Evolutionary conservation across 1,284 basidiomycete genomes (phyloP).

Genomic region (Gastroboletus turbinatus): DNA sequence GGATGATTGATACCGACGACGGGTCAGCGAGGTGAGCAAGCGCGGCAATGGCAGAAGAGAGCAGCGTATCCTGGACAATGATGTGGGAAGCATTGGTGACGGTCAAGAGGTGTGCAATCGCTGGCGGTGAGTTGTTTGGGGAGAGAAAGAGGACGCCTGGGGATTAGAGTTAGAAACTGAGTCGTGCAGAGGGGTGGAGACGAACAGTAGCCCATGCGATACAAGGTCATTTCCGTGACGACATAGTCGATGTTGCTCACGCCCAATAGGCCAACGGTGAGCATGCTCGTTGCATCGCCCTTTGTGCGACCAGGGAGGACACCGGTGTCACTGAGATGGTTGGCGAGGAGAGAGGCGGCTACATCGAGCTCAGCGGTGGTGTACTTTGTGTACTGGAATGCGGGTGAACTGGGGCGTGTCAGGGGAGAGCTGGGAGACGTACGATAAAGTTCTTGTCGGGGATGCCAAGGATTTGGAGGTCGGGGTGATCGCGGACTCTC

Average conservation of each 20-base stretch:
- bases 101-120: constrained; percentile 54
- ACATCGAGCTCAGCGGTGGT: constrained; percentile 25
- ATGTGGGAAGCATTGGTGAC: constrained; percentile 47
- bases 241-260: constrained; percentile 32
- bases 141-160: constrained; percentile 44
- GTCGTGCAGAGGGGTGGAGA: neutral
- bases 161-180: neutral
- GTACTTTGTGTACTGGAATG: constrained; percentile 25
- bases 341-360: constrained; percentile 30
- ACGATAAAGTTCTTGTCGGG: constrained; percentile 22
- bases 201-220: constrained; percentile 34
- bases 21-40: constrained; percentile 18
- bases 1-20: constrained; percentile 23
- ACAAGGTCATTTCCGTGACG: constrained; percentile 28
- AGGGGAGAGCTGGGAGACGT: neutral
- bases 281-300: constrained; percentile 25
- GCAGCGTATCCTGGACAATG: constrained; percentile 27
- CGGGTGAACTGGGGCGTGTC: neutral
- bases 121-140: constrained; percentile 56
- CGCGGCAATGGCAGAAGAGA: constrained; percentile 17
- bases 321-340: constrained; percentile 24
- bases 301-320: constrained; percentile 22
- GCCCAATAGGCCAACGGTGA: constrained; percentile 29
- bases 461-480: constrained; percentile 20
- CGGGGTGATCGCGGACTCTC: constrained; percentile 16